Conservation (phyloP, 2,329 filamentous ascomycete genomes). For the Graphium sp. region DNA sequence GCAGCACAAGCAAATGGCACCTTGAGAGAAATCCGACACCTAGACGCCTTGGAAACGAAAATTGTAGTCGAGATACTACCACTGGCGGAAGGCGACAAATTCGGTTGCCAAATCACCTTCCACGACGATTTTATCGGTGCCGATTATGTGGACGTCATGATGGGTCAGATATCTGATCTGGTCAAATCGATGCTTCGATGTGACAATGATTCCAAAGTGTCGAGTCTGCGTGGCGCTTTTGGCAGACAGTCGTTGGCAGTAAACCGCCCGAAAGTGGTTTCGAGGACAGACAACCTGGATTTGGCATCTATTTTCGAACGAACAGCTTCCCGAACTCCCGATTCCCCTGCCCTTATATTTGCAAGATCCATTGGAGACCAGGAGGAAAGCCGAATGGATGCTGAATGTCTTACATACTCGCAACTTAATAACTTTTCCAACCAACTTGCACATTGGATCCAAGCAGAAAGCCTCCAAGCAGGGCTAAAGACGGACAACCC, state of each 20-base stretch:
- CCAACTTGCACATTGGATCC: conserved; percentile 28
- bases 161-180: too few relatives aligned
- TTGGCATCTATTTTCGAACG: conserved; percentile 37
- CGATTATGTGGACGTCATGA: conserved; percentile 34
- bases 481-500: conserved; percentile 24
- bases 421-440: conserved; percentile 50
- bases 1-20: conserved; percentile 9
- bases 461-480: conserved; percentile 22
- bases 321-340: conserved; percentile 27
- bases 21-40: conserved; percentile 39
- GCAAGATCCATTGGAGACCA: conserved; percentile 24
- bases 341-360: conserved; percentile 48
- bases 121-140: conserved; percentile 30
- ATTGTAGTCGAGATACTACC: conserved; percentile 67
- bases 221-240: too few relatives aligned
- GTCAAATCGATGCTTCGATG: too few relatives aligned
- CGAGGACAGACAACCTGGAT: conserved; percentile 22
- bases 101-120: conserved; percentile 27
- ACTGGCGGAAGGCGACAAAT: conserved; percentile 17
- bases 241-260: too few relatives aligned
- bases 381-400: conserved; percentile 9
- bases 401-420: conserved; percentile 39
- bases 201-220: too few relatives aligned
- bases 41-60: conserved; percentile 61
- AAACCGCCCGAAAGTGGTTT: too few relatives aligned